Evolutionary conservation across 225 moss, liverwort and hornwort genomes (phyloP).

Genomic region (Asterella californica): DNA sequence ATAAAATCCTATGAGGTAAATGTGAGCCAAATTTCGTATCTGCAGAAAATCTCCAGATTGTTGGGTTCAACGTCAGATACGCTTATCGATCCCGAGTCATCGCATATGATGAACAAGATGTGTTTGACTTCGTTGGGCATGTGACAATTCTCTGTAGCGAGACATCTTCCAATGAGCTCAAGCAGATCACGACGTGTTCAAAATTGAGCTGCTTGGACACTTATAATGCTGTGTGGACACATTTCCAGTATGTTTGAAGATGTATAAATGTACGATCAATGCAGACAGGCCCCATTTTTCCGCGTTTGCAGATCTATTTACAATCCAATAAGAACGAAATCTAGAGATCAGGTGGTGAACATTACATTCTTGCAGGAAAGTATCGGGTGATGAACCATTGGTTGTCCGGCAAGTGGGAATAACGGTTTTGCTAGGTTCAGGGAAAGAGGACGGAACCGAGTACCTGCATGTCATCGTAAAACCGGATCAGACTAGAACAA

Average conservation of each 20-base stretch:
- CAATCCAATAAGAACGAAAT: background rate
- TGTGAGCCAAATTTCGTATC: slow-evolving; percentile 90
- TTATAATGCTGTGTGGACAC: background rate
- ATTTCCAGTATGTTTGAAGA: no score
- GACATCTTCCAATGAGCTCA: background rate
- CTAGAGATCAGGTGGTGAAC: background rate
- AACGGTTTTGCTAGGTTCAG: slow-evolving; percentile 96
- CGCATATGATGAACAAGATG: background rate
- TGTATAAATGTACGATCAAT: no score
- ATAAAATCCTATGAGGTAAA: slow-evolving; percentile 91
- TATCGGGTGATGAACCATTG: slow-evolving; percentile 97
- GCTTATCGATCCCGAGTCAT: background rate
- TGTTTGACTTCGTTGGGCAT: background rate
- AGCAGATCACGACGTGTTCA: background rate
- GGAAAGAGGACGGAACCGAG: slow-evolving; percentile 93
- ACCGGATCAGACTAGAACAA: background rate
- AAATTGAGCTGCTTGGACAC: background rate
- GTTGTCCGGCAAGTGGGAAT: slow-evolving; percentile 93
- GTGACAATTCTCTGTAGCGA: background rate
- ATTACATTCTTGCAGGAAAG: slow-evolving; percentile 94
- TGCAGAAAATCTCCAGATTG: slow-evolving; percentile 31
- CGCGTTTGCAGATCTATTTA: no score
- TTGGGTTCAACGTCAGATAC: no score
- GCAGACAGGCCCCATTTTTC: no score
- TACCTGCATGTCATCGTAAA: slow-evolving; percentile 47